phyloP scores from a whole-genome alignment of 768 basidiomycete genomes.

The Lepiota venenata region DNA sequence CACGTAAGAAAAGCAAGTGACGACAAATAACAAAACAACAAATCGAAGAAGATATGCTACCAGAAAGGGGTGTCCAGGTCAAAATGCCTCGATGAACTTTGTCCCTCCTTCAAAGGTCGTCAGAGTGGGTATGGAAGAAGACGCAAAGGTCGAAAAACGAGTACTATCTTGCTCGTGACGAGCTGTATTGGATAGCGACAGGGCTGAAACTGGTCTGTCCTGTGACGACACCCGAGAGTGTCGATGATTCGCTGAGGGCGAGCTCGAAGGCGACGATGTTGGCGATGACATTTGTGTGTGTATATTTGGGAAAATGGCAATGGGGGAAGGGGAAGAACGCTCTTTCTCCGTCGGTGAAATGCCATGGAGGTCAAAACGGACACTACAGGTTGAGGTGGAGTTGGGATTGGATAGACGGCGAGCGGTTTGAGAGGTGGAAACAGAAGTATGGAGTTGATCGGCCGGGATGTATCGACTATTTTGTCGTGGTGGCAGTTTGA shows the following conservation, averaged over 20 bases:
- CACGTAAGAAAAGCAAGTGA: too few relatives aligned
- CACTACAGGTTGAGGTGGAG: background rate
- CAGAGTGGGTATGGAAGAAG: background rate
- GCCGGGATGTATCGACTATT: background rate
- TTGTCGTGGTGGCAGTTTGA: background rate
- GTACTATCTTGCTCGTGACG: background rate
- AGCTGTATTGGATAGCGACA: background rate
- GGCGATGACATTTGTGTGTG: conserved; percentile 6
- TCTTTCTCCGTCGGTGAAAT: conserved; percentile 1
- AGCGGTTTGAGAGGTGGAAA: background rate
- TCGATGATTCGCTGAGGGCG: background rate
- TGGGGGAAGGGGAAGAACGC: conserved; percentile 4
- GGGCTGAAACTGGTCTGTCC: background rate
- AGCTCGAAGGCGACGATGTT: conserved; percentile 1
- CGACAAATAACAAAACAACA: too few relatives aligned
- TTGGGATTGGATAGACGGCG: conserved; percentile 1
- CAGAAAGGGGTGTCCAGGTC: too few relatives aligned
- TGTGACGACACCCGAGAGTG: background rate
- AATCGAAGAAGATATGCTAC: too few relatives aligned
- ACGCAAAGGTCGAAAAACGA: background rate
- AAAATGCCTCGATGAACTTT: conserved; percentile 7
- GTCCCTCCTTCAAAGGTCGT: conserved; percentile 6
- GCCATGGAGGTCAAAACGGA: conserved; percentile 1
- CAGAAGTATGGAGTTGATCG: background rate
- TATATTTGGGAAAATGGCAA: background rate